Evolutionary conservation across 2,329 filamentous ascomycete genomes (phyloP), one percentile per base, ranked within the genome.

Genomic region (Pestalotiopsis sp.): DNA sequence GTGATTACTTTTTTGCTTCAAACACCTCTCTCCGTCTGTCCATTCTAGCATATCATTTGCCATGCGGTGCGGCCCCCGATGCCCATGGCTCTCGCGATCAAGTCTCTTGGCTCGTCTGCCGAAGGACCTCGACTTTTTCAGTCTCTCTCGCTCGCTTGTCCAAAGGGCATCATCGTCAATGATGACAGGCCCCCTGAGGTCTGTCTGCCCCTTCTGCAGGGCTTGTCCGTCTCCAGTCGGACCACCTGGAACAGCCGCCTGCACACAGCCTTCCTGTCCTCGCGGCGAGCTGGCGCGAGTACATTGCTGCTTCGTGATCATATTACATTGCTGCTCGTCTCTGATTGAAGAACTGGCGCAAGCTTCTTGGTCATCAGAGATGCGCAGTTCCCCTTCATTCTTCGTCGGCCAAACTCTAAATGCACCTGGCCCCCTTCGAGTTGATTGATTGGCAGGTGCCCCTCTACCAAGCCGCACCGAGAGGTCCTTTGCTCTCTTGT

Each of bases 341-440:
- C 65, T 66, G 45, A 59, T 67, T 68, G 65, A 31, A 64, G 31
- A 67, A 63, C 67, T 49, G 57, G 49, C 49, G 63, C 52, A 45
- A 68, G 68, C 49, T 64, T 66, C 68, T 70, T 65, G 69, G 67
- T 71, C 62, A 67, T 71, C 68, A 64, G 67, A 73, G 67, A 73
- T 75, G 74, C 72, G 69, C 67, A 57, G 69, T 66, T 74, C 27
- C 72, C 31, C 72, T 74, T 71, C 64, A 68, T 65, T 71, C 69
- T 31, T 55, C 57, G 65, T 64, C 69, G 70, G 66, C 67, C 69
- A 64, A 68, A 66, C 68, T 72, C 65, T 70, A 69, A 31, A 31
- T 7, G 59, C 68, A 64, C 62, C 69, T 68, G 69, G 66, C 64
- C 65, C 25, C 60, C 17, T 52, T 25, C 68, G 38, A 70, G 63